Evolutionary conservation across 768 basidiomycete species (phyloP), one percentile per base, ranked within the genome.

Genomic region (Tylopilus rubrobrunneus): DNA sequence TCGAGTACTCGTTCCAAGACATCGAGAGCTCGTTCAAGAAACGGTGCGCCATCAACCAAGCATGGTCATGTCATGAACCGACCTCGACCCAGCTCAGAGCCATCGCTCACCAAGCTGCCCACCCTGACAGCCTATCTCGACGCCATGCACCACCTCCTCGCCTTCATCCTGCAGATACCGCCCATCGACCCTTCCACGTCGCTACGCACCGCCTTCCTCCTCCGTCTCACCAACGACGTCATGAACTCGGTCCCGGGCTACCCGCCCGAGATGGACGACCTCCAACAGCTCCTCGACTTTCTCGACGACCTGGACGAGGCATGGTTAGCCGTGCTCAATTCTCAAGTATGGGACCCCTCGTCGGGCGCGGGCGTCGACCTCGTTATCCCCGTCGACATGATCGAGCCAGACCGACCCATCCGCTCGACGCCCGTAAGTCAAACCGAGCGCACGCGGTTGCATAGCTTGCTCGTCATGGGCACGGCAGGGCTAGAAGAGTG

Each of bases 261-360:
- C 63, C 67, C 71, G 3, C 75, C 81, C 1, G 67, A 74, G 15
- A 56, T 69, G 21, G 67, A 72, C 7, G 69, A 73, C 14, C 68
- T 92, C 2, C 76, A 71, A 31, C 72, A 77, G 36, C 74, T 88
- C 6, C 73, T 87, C 25, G 82, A 85, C 55, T 87, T 83, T 73
- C 71, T 91, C 25, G 81, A 83, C 62, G 84, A 88, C 61, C 76
- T 92, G 36, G 89, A 92, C 67, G 77, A 82, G 48, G 86, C 82
- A 0, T 92, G 89, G 89, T 58, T 82, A 14, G 76, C 80, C 17
- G 85, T 87, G 2, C 74, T 92, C 28, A 77, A 77, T 37, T 71
- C 73, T 6, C 84, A 87, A 60, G 74, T 78, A 2, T 92, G 89
- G 89, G 82, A 89, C 58, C 75, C 85, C 1, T 62, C 69, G 6